Base-by-base conservation (phyloP, 345 rosid species). In the Dipteronia dyeriana region DNA sequence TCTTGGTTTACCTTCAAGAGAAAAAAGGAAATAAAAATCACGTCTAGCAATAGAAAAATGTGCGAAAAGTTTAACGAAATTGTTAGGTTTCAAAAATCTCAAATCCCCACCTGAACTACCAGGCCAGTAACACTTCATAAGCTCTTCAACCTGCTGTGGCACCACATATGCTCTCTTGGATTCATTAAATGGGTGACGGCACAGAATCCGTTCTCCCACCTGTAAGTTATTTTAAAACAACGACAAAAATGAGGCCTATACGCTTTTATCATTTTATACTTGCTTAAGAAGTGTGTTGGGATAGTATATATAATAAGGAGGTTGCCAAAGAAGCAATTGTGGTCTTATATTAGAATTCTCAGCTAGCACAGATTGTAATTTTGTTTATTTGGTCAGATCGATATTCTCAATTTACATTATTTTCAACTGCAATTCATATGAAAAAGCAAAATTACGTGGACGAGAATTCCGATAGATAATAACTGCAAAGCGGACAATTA, bases 131-230 rank as follows among this genome's bases (percentile, higher is more conserved):
- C 99, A 94, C 83, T 92, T 90, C 74, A 96, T 78, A 73, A 96
- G 93, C 86, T 92, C 97, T 81, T 94, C 97, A 0, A 96, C 94
- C n/a, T 85, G 85, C 79, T 92, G 91, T 17, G 97, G 99, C 76
- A 94, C 97, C 82, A 94, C 98, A 73, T 89, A 89, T 9, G 98
- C 99, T 82, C 99, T 89, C 83, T 94, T 96, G 17, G 99, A 96
- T 85, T 96, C 99, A 71, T 76, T 91, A 73, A 96, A 96, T 11
- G 99, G 99, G 84, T 96, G 99, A 39, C 97, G 97, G n/a, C 99
- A 94, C 19, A 96, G 86, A 71, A 96, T 75, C 69, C 97, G 85
- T 75, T 94, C 94, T 70, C 97, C 98, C 51, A 90, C 94, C 99
- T 90, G 85, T 43, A 47, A 78, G 76, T 70, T 29, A 31, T 3